Evolutionary conservation across 2,329 filamentous ascomycete genomes (phyloP), one percentile per base, ranked within the genome.

Genomic region (Ceratocystis destructans): DNA sequence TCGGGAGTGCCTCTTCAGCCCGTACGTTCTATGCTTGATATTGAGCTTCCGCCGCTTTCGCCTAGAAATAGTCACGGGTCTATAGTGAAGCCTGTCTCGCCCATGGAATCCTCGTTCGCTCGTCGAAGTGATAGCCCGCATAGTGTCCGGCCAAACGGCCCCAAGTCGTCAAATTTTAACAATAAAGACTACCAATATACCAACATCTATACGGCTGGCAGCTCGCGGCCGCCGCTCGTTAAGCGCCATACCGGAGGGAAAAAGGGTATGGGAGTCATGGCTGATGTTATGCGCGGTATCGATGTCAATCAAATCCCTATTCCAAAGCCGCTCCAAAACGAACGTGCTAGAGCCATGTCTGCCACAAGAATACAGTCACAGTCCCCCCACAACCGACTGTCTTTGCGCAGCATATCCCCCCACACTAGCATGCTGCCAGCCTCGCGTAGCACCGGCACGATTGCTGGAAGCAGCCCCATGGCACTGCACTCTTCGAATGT

Each of bases 111-210:
- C 22, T 53, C 53, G 20, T 66, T 66, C 44, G 55, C 65, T 46
- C 46, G 53, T n/a, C 57, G 65, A 7, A 64, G 62, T 22, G 65
- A 64, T 55, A 65, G 64, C 37, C 67, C 65, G 0, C 62, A 64
- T 33, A 44, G 76, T 2, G 76, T 76, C 0, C 74, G 78, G 68
- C 72, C 76, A 8, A 67, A 66, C 69, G 70, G 57, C 67, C 70
- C 41, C 77, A 65, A 59, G 12, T 41, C 57, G 15, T 37, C 59
- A 22, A 62, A 85, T 69, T 78, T 77, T 2, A 82, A 79, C 2
- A 74, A 79, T 44, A 44, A 45, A 15, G 79, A 79, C 57, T 87
- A 87, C 72, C 83, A 85, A 70, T 87, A 87, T 71, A 79, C 80
- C 20, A 82, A 80, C 69, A 86, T 83, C 68, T 74, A 82, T 63